phyloP scores from a whole-genome alignment of 148 eudicot species.

The Euryodendron excelsum region DNA sequence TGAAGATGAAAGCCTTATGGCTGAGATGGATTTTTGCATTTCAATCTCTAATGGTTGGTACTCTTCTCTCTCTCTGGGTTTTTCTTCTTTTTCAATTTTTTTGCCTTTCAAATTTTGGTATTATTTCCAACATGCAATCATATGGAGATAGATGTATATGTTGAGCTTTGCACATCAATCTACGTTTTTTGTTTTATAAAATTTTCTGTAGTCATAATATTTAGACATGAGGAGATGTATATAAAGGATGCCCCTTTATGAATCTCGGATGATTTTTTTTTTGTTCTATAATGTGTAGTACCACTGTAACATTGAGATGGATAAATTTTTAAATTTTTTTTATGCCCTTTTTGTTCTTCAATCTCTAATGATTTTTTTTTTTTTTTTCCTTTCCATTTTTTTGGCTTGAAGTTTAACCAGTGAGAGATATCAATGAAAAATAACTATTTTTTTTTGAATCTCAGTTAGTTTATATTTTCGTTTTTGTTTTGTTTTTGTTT shows the following conservation, averaged over 20 bases:
- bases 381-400: too few relatives aligned
- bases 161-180: background rate
- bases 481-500: too few relatives aligned
- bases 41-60: conserved; percentile 66
- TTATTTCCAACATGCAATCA: background rate
- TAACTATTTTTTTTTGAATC: too few relatives aligned
- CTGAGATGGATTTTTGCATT: conserved; percentile 48
- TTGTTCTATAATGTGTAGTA: too few relatives aligned
- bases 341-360: background rate
- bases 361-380: background rate
- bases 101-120: background rate
- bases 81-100: background rate
- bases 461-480: too few relatives aligned
- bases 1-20: conserved; percentile 37
- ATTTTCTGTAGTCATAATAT: background rate
- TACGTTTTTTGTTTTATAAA: background rate
- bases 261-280: background rate
- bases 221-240: background rate
- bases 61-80: background rate
- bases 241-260: background rate
- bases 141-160: background rate
- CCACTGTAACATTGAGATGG: too few relatives aligned
- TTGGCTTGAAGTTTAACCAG: too few relatives aligned
- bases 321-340: too few relatives aligned
- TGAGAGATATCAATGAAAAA: too few relatives aligned